These are phyloP conservation scores for Fusarium siculi DNA, from an alignment of 2,329 filamentous ascomycete species.

Conservation along the genomic window DNA sequence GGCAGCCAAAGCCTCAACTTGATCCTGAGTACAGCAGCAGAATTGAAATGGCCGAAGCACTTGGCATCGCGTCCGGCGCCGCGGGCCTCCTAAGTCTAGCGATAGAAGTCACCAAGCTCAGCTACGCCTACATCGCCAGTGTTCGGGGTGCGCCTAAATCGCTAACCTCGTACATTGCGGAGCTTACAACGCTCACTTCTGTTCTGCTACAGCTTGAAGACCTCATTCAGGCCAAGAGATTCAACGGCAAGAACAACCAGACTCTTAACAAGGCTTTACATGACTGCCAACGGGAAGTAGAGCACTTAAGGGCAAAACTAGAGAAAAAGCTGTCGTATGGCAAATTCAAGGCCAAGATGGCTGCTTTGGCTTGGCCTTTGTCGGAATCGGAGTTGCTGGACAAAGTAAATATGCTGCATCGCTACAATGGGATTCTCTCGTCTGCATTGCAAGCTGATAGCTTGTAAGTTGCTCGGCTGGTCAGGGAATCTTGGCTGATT, in stretches of 20 bases:
- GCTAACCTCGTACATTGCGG: background rate
- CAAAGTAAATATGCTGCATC: background rate
- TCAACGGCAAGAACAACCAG: background rate
- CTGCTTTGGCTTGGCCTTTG: background rate
- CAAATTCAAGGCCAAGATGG: background rate
- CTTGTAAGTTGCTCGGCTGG: background rate
- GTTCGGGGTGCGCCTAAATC: background rate
- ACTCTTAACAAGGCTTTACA: background rate
- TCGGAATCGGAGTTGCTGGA: background rate
- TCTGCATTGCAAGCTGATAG: background rate
- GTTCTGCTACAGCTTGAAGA: background rate
- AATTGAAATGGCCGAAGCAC: background rate
- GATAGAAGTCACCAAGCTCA: background rate
- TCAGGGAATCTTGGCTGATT: fast-evolving
- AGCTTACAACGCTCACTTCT: background rate
- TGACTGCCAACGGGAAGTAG: background rate
- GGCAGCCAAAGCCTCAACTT: background rate
- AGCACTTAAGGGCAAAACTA: background rate
- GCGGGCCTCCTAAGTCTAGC: background rate
- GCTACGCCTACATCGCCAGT: background rate
- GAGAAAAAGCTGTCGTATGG: background rate
- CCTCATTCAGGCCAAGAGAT: background rate
- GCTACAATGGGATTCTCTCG: background rate
- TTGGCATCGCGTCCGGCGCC: background rate
- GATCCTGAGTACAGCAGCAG: background rate